phyloP scores from a whole-genome alignment of 257 asterid genomes.

The Knoxia roxburghii region DNA sequence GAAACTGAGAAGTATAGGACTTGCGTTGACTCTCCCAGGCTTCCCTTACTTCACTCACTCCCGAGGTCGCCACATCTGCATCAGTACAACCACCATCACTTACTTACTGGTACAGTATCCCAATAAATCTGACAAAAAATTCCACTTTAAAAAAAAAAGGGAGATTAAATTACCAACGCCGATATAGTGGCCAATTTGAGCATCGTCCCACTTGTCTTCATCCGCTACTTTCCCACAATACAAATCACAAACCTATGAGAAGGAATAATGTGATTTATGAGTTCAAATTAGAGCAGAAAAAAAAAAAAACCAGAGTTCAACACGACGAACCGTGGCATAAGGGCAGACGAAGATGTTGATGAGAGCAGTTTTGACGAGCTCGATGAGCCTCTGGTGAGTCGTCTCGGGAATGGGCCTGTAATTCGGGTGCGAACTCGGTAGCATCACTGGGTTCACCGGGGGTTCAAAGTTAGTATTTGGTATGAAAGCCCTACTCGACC shows the following conservation, averaged over 20 bases:
- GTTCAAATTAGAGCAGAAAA: background rate
- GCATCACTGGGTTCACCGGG: conserved; percentile 17
- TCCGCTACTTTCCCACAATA: conserved; percentile 57
- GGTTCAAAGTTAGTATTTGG: too few relatives aligned
- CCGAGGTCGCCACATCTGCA: conserved; percentile 71
- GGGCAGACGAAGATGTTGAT: conserved; percentile 84
- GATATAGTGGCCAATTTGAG: conserved; percentile 88
- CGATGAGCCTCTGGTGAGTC: conserved; percentile 69
- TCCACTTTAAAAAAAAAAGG: background rate
- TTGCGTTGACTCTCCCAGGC: conserved; percentile 95
- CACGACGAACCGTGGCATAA: conserved; percentile 59
- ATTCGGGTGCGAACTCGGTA: conserved; percentile 38
- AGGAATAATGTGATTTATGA: background rate
- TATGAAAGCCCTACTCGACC: too few relatives aligned
- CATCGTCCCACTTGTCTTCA: conserved; percentile 84
- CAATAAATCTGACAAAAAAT: background rate
- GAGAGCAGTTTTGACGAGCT: conserved; percentile 71
- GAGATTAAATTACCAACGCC: conserved; percentile 57
- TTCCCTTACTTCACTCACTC: conserved; percentile 69
- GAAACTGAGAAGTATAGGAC: conserved; percentile 79
- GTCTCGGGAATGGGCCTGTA: conserved; percentile 44
- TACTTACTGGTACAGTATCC: conserved; percentile 2
- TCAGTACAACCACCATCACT: conserved; percentile 1
- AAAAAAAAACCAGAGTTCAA: background rate
- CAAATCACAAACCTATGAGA: conserved; percentile 67